phyloP scores from a whole-genome alignment of 106 monocot species.

The Amphibolis antarctica region DNA sequence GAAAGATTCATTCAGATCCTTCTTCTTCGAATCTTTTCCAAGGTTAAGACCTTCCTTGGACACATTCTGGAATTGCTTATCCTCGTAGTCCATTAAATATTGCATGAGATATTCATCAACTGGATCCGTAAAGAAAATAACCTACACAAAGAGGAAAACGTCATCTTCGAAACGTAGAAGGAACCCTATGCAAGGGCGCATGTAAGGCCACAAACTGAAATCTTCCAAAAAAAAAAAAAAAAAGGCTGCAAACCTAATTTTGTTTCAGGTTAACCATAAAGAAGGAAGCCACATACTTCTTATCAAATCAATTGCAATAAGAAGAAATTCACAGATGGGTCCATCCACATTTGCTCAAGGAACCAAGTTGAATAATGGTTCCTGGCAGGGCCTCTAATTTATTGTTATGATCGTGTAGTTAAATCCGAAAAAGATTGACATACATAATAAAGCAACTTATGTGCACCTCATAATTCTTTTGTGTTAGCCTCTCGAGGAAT shows the following conservation, averaged over 20 bases:
- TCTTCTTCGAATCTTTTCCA: constrained; percentile 83
- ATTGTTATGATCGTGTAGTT: too few species aligned
- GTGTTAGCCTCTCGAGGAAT: constrained; percentile 89
- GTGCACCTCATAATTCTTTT: constrained; percentile 90
- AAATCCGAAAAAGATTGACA: neutral
- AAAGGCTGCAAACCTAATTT: too few species aligned
- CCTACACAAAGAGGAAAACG: constrained; percentile 29
- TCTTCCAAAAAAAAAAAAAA: too few species aligned
- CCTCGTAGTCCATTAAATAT: constrained; percentile 98
- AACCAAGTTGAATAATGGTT: too few species aligned
- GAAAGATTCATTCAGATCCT: constrained; percentile 87
- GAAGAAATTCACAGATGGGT: too few species aligned
- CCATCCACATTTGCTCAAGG: too few species aligned
- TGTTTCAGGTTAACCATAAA: too few species aligned
- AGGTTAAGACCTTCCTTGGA: constrained; percentile 93
- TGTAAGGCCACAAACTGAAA: too few species aligned
- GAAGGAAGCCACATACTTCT: too few species aligned
- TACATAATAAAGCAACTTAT: neutral
- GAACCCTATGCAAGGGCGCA: neutral
- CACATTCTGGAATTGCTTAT: constrained; percentile 95
- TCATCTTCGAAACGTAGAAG: neutral
- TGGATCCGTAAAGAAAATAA: constrained; percentile 95
- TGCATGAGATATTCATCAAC: constrained; percentile 99
- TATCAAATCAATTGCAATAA: too few species aligned
- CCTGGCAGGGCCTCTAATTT: too few species aligned